Percentiles rank a stretch among this genome's conserved stretches.
phyloP scores from a whole-genome alignment of 371 early-diverging fungal genomes.

The Chytridium lagenaria region DNA sequence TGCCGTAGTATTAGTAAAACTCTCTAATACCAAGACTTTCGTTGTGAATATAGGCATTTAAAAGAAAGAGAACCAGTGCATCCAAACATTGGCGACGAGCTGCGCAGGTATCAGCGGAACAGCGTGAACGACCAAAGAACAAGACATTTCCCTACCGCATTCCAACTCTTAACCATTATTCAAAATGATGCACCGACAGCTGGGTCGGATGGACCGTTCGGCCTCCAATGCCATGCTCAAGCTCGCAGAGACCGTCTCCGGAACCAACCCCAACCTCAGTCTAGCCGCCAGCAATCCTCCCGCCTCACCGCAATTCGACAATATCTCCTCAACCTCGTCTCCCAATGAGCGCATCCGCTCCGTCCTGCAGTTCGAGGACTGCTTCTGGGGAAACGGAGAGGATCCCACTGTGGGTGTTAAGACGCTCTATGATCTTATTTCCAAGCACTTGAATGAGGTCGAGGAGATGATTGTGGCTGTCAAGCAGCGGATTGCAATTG shows the following conservation, averaged over 20 bases:
- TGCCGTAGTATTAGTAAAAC: too few relatives aligned
- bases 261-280: neutral
- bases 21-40: too few relatives aligned
- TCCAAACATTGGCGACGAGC: too few relatives aligned
- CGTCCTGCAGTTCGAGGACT: constrained; percentile 17
- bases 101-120: too few relatives aligned
- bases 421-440: constrained; percentile 30
- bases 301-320: constrained; percentile 1
- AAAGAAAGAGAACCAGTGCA: too few relatives aligned
- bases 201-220: constrained; percentile 3
- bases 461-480: constrained; percentile 26
- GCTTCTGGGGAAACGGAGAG: constrained; percentile 34
- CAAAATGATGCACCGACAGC: constrained; percentile 10
- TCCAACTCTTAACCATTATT: too few relatives aligned
- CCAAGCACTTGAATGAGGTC: constrained; percentile 33
- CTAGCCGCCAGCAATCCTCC: neutral
- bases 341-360: constrained; percentile 14
- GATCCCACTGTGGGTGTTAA: constrained; percentile 31
- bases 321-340: neutral
- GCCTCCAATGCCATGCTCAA: neutral
- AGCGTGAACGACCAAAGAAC: too few relatives aligned
- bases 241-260: neutral
- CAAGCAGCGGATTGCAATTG: constrained; percentile 25
- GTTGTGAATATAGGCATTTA: too few relatives aligned
- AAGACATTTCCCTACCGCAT: too few relatives aligned